Base-by-base conservation (phyloP, 805 yeast species). In the Pichia gijzeniarum region DNA sequence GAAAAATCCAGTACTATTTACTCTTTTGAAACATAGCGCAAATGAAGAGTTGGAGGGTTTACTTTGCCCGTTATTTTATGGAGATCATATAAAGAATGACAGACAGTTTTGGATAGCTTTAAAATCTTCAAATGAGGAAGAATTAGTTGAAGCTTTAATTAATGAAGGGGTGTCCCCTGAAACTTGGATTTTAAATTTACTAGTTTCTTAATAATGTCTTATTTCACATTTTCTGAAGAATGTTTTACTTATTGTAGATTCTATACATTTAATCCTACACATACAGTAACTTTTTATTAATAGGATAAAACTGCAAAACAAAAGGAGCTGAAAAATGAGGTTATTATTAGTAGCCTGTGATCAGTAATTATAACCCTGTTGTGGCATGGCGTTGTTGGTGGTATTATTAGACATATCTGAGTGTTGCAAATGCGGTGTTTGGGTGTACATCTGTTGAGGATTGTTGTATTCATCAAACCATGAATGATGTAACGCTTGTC, bases 401-500 rank as follows among this genome's bases (percentile, higher is more conserved):
- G 22, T 40, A 40, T 35, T 50, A 51, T 16, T 48, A 45, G 25
- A 42, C 43, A 13, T 28, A 41, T 25, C 35, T 47, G 33, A 38
- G 22, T 46, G 48, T 25, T 43, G 42, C 19, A 32, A 44, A 31
- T 44, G 53, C 30, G 35, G 16, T 30, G 40, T 41, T 30, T 33
- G 44, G 30, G 36, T 25, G 28, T 44, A 40, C 4, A 38, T 25
- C 10, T 43, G 43, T 27, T 48, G 46, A 5, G 54, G 57, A 33
- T 48, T 58, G 20, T 79, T 71, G 48, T 76, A 81, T 55, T 87
- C 95, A 45, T 80, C 82, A 61, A 87, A 86, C 95, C 95, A 80
- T 10, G 87, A 85, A 59, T 83, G 82, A 50, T 77, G 80, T 52
- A 77, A 69, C 9, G 80, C 79, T 56, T 76, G 81, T 58, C 82